phyloP scores from a whole-genome alignment of 306 rosid genomes.

The Albizia julibrissin region DNA sequence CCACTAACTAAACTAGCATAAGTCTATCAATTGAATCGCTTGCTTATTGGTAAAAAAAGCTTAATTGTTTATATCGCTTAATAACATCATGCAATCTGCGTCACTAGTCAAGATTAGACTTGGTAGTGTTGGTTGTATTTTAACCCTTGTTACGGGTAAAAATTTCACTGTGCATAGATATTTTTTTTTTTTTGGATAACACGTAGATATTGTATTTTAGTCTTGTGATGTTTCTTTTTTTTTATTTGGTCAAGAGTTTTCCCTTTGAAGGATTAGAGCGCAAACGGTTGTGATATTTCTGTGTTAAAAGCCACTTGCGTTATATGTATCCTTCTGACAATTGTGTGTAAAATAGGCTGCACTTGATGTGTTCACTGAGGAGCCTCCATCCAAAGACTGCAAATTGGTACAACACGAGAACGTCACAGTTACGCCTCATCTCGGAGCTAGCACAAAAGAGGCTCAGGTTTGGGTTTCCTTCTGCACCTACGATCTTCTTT shows the following conservation, averaged over 20 bases:
- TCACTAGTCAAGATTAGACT: not conserved
- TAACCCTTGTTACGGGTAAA: not conserved
- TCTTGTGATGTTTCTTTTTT: not conserved
- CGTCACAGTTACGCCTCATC: slow-evolving; percentile 88
- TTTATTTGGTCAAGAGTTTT: not conserved
- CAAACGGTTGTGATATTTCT: too few species aligned
- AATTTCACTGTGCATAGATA: not conserved
- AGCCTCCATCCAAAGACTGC: slow-evolving; percentile 82
- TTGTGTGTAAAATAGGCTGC: slow-evolving; percentile 61
- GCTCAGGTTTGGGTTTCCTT: slow-evolving; percentile 65
- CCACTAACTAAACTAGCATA: too few species aligned
- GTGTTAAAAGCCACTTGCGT: not conserved
- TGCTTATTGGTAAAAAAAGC: not conserved
- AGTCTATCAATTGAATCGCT: not conserved
- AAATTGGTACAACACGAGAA: slow-evolving; percentile 79
- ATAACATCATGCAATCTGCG: not conserved
- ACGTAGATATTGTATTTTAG: not conserved
- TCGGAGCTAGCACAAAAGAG: slow-evolving; percentile 98
- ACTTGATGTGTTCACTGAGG: slow-evolving; percentile 84
- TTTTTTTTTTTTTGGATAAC: too few species aligned
- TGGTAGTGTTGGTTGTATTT: not conserved
- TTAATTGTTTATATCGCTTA: not conserved
- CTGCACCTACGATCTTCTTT: not conserved
- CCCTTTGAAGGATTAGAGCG: too few species aligned
- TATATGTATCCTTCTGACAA: not conserved